phyloP scores from a whole-genome alignment of 169 alveolate species.

The Babesia gibsoni region DNA sequence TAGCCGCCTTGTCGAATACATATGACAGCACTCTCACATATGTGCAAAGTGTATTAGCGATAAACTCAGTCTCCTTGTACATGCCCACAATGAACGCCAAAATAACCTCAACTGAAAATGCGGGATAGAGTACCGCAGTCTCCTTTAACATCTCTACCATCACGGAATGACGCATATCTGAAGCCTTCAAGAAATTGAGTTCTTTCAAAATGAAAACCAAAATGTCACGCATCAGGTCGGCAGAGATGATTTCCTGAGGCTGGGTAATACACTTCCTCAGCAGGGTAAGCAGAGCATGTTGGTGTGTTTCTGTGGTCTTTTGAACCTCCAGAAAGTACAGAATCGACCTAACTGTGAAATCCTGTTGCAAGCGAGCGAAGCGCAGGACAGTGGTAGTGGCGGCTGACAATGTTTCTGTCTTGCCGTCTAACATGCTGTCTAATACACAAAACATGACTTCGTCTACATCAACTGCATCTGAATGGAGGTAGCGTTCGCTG shows the following conservation, averaged over 20 bases:
- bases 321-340: slow-evolving; percentile 60
- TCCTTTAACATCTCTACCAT: slow-evolving; percentile 50
- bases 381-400: slow-evolving; percentile 43
- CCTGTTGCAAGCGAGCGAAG: slow-evolving; percentile 45
- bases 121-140: slow-evolving; percentile 57
- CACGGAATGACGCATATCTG: slow-evolving; percentile 49
- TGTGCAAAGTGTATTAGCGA: slow-evolving; percentile 29
- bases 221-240: slow-evolving; percentile 37
- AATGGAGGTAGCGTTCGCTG: slow-evolving; percentile 2
- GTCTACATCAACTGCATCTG: slow-evolving; percentile 47
- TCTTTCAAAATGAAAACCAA: slow-evolving; percentile 62
- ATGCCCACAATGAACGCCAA: slow-evolving; percentile 54
- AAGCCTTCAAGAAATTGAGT: slow-evolving; percentile 31
- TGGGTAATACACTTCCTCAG: slow-evolving; percentile 49
- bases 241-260: slow-evolving; percentile 27
- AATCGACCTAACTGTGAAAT: slow-evolving; percentile 48
- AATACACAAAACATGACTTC: slow-evolving; percentile 59
- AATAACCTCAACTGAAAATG: slow-evolving; percentile 58
- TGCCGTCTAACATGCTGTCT: slow-evolving; percentile 54
- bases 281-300: slow-evolving; percentile 33
- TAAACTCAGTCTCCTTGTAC: slow-evolving; percentile 21
- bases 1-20: slow-evolving; percentile 30
- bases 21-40: slow-evolving; percentile 46
- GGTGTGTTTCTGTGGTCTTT: slow-evolving; percentile 53
- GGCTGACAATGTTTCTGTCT: slow-evolving; percentile 21